Base-by-base conservation (phyloP, 768 basidiomycete genomes). In the Daedalea quercina region DNA sequence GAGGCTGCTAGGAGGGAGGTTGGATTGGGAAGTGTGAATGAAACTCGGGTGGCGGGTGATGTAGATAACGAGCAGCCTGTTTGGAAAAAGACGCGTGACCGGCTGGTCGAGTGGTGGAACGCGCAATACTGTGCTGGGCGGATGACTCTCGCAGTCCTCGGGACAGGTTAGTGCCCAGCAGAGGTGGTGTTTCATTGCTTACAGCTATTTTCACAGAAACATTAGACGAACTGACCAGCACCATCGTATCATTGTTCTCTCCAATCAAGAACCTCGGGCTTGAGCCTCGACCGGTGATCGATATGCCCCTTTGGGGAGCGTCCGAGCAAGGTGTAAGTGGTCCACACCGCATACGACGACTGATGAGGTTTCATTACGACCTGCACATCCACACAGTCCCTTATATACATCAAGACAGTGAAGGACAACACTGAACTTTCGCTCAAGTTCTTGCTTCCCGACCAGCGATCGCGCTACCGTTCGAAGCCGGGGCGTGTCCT, bases 341-440 rank as follows among this genome's bases (percentile, higher is more conserved):
- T 24, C 43, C 51, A 52, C 3, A 53, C 54, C 44, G 50, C 54
- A 3, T 11, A 52, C 20, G 53, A 55, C 13, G n/a, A n/a, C n/a
- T n/a, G n/a, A n/a, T n/a, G n/a, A n/a, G n/a, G n/a, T n/a, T n/a
- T n/a, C 34, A 55, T 49, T 37, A 26, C 7, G 55, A 58, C n/a
- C n/a, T n/a, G n/a, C n/a, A n/a, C 19, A 50, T 58, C 15, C 23
- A 37, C 63, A 54, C 53, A 70, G 57, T 66, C 69, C 25, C 69
- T 73, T 59, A 69, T 78, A 0, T 76, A 71, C 58, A 61, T 69
- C 25, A 72, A 74, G 56, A 74, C 75, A 3, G 70, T 77, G 41
- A 71, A 73, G 61, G 77, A 78, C 47, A 65, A 69, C 50, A 67
- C 73, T 45, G 68, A 62, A 0, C 58, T 78, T n/a, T 68, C 68